Base-by-base conservation (phyloP, 805 yeast species). In the Starmera quercuum region DNA sequence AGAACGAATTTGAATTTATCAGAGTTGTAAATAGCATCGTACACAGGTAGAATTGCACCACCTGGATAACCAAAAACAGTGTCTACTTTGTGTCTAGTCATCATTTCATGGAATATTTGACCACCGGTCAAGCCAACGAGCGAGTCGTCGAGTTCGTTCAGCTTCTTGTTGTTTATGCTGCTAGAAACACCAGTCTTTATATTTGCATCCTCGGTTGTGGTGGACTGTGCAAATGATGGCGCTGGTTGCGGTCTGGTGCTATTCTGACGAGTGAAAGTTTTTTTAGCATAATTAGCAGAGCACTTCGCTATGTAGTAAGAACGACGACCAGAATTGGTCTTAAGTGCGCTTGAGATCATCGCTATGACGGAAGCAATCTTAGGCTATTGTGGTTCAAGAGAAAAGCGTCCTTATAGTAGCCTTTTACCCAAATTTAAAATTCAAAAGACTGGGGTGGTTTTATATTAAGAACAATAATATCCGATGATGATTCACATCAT, bases 1-100 rank as follows among this genome's bases (percentile, higher is more conserved):
- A 92, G 67, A 36, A 92, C 84, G 56, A 92, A 92, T 47, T 80
- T 76, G 71, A 92, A 90, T 53, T 83, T 75, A 37, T 80, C 78
- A 15, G 95, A 83, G 66, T 90, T 83, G 69, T 82, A 84, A 48
- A 92, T 92, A 46, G 97, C 97, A 58, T 92, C 98, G 56, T 83
- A 92, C 18, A 92, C 98, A 11, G 98, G 97, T 51, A 92, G 71
- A 53, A 92, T 92, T 46, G 98, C 98, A 58, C 98, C 98, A 53
- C 98, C 98, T 35, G 98, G 95, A 66, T 92, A 92, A 28, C 98
- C 98, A 58, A 90, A 92, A 31, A 92, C 76, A 39, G 96, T 86
- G 60, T 92, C 97, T 37, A 92, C 98, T 35, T 84, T 75, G 58
- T 92, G 96, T 58, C 97, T 77, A 42, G 78, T 69, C 97, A 92